Base-by-base conservation (phyloP, 495 filamentous ascomycete genomes). In the Letharia lupina region DNA sequence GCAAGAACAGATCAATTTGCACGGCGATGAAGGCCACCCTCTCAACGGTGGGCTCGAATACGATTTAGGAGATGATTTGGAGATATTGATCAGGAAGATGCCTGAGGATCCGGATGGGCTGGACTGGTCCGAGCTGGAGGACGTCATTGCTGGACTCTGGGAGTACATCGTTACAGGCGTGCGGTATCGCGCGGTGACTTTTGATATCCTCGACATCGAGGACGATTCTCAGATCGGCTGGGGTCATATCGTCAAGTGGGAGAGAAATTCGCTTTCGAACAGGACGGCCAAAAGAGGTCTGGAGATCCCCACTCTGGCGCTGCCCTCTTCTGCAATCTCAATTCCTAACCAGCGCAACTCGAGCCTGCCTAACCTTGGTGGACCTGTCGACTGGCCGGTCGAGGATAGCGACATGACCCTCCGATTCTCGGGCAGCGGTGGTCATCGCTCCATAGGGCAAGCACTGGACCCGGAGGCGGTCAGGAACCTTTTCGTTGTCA, bases 191-290 rank as follows among this genome's bases (percentile, higher is more conserved):
- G 16, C 31, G 6, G 15, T 37, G 15, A 57, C 31, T 9, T 57
- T 57, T 57, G 54, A 57, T 57, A 5, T 57, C 18, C 54, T 57
- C 8, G 33, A 57, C 8, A 57, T 37, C 31, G 54, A 57, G 54
- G 15, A 20, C 6, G 31, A 57, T 37, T 2, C 33, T 10, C 54
- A 57, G 54, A 57, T 57, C 18, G 54, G 54, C 54, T 57, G 33
- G 31, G 54, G 54, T 4, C 54, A 57, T 33, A 57, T 57, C 15
- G 15, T 57, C 33, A n/a, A 18, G 54, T 20, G 31, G 54, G 33
- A 18, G 1, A 9, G 33, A 8, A 16, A 9, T 11, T 37, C 54
- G 31, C 54, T 9, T 16, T 57, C 54, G 3, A 37, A 37, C 31
- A 20, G 15, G 33, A 18, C 33, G 20, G 54, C 54, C 54, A 57